These are phyloP conservation scores for Aphanomyces cochlioides DNA, from an alignment of 352 stramenopile species.

Conservation along the genomic window DNA sequence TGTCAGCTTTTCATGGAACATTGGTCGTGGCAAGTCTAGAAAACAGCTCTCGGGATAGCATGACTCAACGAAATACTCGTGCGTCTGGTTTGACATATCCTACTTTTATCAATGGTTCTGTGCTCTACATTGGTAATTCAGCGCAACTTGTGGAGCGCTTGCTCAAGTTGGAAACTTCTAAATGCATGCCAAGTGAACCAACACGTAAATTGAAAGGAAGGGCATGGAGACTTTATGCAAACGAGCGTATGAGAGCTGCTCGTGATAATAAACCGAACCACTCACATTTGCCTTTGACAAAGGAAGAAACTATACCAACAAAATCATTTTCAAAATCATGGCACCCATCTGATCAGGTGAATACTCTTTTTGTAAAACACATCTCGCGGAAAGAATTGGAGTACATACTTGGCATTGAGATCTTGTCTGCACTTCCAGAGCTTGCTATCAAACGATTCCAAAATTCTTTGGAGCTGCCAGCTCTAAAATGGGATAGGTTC, in stretches of 20 bases:
- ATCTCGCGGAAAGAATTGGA: neutral
- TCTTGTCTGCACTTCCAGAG: neutral
- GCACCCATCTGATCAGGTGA: neutral
- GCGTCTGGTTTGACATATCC: neutral
- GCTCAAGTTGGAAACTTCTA: neutral
- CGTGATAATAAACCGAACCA: constrained; percentile 4
- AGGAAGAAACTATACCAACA: neutral
- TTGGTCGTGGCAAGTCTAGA: neutral
- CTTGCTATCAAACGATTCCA: neutral
- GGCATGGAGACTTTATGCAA: constrained; percentile 1
- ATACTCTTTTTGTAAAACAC: neutral
- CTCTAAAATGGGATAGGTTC: neutral
- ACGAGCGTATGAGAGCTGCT: constrained; percentile 12
- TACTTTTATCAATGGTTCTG: neutral
- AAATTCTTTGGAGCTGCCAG: neutral
- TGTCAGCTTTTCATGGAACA: constrained; percentile 10
- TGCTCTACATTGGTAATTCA: neutral
- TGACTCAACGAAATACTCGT: neutral
- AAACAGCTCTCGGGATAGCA: neutral
- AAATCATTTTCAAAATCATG: neutral
- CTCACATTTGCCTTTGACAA: neutral
- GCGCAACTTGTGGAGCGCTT: neutral
- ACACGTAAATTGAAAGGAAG: neutral
- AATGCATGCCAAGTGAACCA: neutral
- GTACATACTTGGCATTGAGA: neutral